phyloP scores from a whole-genome alignment of 805 yeast species.

The Sugiyamaella floridensis region DNA sequence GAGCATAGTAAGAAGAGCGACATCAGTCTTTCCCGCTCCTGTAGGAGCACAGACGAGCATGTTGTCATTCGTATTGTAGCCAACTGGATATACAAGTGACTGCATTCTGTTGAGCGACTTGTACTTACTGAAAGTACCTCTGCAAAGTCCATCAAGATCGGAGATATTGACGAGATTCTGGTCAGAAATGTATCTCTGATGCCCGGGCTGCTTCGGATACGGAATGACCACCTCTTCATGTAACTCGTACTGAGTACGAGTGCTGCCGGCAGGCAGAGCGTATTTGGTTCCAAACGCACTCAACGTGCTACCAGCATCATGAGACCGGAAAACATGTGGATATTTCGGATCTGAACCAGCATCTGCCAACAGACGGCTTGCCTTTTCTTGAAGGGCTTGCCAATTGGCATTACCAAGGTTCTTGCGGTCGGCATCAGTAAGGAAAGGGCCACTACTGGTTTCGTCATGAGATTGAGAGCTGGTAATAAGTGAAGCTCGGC shows the following conservation, averaged over 20 bases:
- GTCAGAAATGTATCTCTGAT: conserved; percentile 13
- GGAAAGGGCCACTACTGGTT: neutral
- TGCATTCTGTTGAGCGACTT: conserved; percentile 78
- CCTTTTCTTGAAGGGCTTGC: conserved; percentile 17
- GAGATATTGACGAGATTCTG: conserved; percentile 47
- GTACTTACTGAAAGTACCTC: conserved; percentile 77
- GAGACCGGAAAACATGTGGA: conserved; percentile 80
- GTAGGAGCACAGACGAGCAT: conserved; percentile 97
- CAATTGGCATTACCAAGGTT: conserved; percentile 20
- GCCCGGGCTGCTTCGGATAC: conserved; percentile 40
- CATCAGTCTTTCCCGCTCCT: conserved; percentile 97
- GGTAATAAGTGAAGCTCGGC: conserved; percentile 11
- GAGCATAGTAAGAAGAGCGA: conserved; percentile 73
- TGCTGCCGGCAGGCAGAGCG: conserved; percentile 74
- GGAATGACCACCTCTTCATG: conserved; percentile 86
- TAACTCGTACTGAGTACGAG: conserved; percentile 35
- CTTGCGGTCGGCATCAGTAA: conserved; percentile 18
- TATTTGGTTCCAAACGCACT: conserved; percentile 77
- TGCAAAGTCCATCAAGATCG: conserved; percentile 71
- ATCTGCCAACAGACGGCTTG: conserved; percentile 1
- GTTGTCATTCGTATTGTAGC: conserved; percentile 87
- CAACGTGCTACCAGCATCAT: conserved; percentile 60
- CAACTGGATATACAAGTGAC: conserved; percentile 84
- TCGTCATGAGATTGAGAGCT: neutral
- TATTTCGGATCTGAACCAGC: conserved; percentile 36